Conservation (phyloP, 306 rosid species). For the Glycine latifolia region DNA sequence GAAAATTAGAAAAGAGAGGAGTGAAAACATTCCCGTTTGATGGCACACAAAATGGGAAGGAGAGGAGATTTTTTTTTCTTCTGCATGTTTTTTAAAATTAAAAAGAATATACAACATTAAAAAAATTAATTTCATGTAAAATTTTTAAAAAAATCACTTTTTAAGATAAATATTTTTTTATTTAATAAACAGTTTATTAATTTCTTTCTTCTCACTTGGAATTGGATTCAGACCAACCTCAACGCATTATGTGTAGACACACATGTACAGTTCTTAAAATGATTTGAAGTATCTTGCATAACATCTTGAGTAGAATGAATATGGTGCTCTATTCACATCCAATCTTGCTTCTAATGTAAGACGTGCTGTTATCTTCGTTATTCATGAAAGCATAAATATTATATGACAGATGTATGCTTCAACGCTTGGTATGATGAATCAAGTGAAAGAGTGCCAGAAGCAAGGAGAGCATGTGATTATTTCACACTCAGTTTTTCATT, state of each 20-base stretch:
- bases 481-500: slow-evolving; percentile 44
- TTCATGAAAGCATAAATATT: slow-evolving; percentile 2
- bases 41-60: too few species aligned
- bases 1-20: too few species aligned
- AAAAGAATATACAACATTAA: too few species aligned
- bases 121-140: too few species aligned
- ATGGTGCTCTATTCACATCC: background rate
- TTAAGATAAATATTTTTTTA: too few species aligned
- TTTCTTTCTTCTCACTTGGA: too few species aligned
- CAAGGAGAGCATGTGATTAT: slow-evolving; percentile 41
- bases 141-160: too few species aligned
- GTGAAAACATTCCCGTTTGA: too few species aligned
- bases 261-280: background rate
- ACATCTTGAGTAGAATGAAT: background rate
- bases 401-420: slow-evolving; percentile 17
- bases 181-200: too few species aligned
- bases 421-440: slow-evolving; percentile 34
- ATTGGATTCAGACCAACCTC: too few species aligned
- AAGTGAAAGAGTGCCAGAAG: slow-evolving; percentile 38
- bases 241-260: background rate
- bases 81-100: too few species aligned
- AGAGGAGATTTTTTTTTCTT: too few species aligned
- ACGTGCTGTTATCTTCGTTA: slow-evolving; percentile 23
- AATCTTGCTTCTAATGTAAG: background rate
- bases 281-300: background rate